Base-by-base conservation (phyloP, 352 stramenopile genomes). In the Thraustochytrium sp. region DNA sequence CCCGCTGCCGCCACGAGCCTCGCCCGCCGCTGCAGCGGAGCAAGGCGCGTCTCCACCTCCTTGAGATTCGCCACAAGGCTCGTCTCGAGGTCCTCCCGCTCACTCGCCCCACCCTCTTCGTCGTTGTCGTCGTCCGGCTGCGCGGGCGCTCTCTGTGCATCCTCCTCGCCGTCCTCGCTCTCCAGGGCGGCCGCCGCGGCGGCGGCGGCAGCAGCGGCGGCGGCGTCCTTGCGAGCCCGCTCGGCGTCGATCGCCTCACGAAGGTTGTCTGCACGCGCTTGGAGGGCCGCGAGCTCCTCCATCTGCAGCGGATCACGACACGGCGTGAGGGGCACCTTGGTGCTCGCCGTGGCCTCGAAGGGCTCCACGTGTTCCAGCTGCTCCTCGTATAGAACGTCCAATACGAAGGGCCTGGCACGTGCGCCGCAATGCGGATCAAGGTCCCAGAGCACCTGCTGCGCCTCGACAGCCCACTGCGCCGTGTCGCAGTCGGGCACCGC, bases 361-460 rank as follows among this genome's bases (percentile, higher is more conserved):
- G 68, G 68, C 29, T 68, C 68, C 29, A 34, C 44, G 37, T 49
- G 63, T n/a, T 80, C 68, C 21, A 26, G 13, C 11, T 23, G 26
- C 46, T 80, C 68, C 53, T 80, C 68, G 21, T 23, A 46, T 4
- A 80, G 11, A 34, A 80, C 68, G 34, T 80, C 68, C 26, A 18
- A 44, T 21, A 80, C 68, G n/a, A 80, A 51, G 9, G 53, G 48
- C 53, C n/a, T 13, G 31, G 68, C 37, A 64, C 38, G 68, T 9
- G 68, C 53, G 37, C 2, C 46, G 38, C 26, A 26, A 2, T 38
- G 4, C 13, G 34, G 5, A 26, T 64, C 48, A 2, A 42, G 48
- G 9, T 80, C 68, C 46, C 37, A 80, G 46, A 80, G 68, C 26
- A 34, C 31, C 18, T 80, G 68, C 23, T 80, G 68, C 9, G 44